phyloP scores from a whole-genome alignment of 1,284 basidiomycete genomes.

The Fomitopsis betulina region DNA sequence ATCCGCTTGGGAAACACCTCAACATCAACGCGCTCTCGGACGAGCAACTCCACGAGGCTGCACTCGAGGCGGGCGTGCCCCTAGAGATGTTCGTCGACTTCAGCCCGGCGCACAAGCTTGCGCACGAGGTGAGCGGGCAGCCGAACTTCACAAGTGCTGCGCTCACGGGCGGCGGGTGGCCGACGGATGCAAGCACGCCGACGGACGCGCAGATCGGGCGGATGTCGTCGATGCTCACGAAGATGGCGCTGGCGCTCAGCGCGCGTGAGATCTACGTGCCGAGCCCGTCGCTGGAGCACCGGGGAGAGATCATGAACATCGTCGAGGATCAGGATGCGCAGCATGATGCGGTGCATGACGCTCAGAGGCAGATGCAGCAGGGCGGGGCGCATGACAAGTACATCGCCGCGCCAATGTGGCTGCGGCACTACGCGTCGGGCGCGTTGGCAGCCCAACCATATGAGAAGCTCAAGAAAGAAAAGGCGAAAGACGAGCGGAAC shows the following conservation, averaged over 20 bases:
- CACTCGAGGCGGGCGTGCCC: conserved; percentile 59
- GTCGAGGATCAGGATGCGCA: not conserved
- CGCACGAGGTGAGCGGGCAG: conserved; percentile 15
- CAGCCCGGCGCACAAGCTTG: conserved; percentile 8
- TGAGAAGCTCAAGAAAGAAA: conserved; percentile 14
- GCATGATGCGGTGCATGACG: not conserved
- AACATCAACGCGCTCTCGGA: conserved; percentile 54
- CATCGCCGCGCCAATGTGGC: conserved; percentile 14
- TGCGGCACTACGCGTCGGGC: conserved; percentile 14
- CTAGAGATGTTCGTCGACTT: conserved; percentile 38
- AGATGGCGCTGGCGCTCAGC: conserved; percentile 37
- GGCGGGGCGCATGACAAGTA: not conserved
- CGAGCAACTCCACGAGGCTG: conserved; percentile 50
- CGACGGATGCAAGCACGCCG: conserved; percentile 22
- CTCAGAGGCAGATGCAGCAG: not conserved
- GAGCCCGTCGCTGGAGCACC: conserved; percentile 5
- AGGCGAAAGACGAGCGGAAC: conserved; percentile 37
- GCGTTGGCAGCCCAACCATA: not conserved
- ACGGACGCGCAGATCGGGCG: conserved; percentile 36
- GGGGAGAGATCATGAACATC: not conserved
- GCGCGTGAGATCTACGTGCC: conserved; percentile 21
- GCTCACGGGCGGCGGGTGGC: conserved; percentile 17
- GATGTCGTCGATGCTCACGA: conserved; percentile 49
- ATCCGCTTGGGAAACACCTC: conserved; percentile 43
- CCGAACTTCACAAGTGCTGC: conserved; percentile 23